Conservation (phyloP, 108 stramenopile species). For the Fragilaria crotonensis region DNA sequence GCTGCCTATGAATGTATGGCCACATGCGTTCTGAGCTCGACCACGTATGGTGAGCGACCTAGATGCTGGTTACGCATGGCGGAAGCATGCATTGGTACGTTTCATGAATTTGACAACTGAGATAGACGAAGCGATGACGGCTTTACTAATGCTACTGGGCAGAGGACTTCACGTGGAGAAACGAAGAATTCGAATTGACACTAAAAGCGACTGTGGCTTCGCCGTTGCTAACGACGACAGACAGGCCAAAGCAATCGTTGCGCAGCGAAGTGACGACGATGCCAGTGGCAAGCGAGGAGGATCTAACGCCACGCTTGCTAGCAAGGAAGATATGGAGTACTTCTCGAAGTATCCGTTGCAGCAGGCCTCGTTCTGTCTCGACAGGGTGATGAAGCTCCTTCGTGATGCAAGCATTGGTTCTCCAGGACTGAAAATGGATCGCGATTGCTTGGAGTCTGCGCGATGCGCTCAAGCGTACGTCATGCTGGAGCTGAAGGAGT, state of each 20-base stretch:
- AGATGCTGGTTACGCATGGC: constrained; percentile 72
- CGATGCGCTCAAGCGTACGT: constrained; percentile 46
- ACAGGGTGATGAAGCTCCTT: constrained; percentile 18
- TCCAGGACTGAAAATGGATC: not conserved
- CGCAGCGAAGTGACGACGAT: not conserved
- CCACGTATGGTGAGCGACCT: constrained; percentile 18
- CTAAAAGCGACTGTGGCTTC: not conserved
- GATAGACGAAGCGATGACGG: not conserved
- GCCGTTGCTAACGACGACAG: not conserved
- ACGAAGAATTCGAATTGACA: not conserved
- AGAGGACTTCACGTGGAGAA: constrained; percentile 1
- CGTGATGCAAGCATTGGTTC: not conserved
- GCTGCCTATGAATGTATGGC: constrained; percentile 67
- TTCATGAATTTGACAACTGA: not conserved
- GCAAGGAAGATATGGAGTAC: constrained; percentile 4
- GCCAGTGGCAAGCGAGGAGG: not conserved
- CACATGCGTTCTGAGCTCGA: constrained; percentile 29
- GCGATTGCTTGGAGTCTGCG: constrained; percentile 17
- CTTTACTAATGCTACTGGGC: not conserved
- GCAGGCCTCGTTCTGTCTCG: constrained; percentile 18
- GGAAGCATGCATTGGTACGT: constrained; percentile 66
- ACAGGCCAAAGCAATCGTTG: not conserved
- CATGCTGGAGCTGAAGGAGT: constrained; percentile 43
- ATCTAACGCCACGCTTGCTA: not conserved
- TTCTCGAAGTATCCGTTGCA: constrained; percentile 13